A percentile compares a stretch with the other conserved stretches of the same genome.
Evolutionary conservation across 495 filamentous ascomycete genomes (phyloP).

Genomic region (Bathelium albidoporum): DNA sequence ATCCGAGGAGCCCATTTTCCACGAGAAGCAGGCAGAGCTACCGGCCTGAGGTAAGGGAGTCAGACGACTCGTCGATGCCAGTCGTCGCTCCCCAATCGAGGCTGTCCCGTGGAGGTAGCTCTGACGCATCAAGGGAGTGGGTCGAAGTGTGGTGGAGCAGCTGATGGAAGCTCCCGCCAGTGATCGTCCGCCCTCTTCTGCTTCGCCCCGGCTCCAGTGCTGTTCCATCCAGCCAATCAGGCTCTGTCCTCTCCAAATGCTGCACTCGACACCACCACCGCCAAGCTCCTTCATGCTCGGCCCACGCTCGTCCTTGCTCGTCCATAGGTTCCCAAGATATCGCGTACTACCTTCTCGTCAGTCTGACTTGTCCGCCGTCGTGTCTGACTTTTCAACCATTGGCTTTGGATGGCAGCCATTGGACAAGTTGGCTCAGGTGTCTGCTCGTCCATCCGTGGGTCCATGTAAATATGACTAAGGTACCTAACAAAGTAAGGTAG

Average conservation of each 20-base stretch:
- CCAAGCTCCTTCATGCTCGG: neutral
- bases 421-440: too few relatives aligned
- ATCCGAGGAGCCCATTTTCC: neutral
- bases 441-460: too few relatives aligned
- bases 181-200: slow-evolving; percentile 1
- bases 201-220: too few relatives aligned
- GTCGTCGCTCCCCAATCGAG: neutral
- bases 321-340: too few relatives aligned
- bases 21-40: neutral
- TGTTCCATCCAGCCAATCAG: neutral
- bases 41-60: neutral
- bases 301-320: neutral
- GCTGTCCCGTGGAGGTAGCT: neutral
- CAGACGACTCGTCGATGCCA: neutral
- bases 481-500: too few relatives aligned
- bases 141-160: neutral
- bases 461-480: too few relatives aligned
- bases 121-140: neutral
- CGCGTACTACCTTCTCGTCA: too few relatives aligned
- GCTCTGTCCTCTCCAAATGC: neutral
- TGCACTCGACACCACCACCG: neutral
- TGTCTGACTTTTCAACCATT: too few relatives aligned
- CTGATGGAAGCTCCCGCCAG: neutral
- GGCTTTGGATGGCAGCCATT: too few relatives aligned
- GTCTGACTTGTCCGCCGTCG: too few relatives aligned